Evolutionary conservation across 2,329 filamentous ascomycete species (phyloP).

Genomic region (Alternaria panax): DNA sequence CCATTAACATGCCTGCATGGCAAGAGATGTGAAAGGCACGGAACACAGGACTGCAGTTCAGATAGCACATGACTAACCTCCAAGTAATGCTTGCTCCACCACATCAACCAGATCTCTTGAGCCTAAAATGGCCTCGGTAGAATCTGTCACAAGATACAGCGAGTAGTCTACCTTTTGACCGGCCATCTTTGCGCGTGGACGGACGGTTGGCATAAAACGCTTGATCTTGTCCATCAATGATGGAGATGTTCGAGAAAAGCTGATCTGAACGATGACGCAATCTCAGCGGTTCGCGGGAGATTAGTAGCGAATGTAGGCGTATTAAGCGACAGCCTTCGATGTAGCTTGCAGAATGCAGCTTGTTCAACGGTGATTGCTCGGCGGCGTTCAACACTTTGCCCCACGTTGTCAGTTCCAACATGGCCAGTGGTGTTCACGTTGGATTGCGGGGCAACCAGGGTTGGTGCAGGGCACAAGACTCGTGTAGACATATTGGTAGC

Average conservation of each 20-base stretch:
- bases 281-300: conserved; percentile 2
- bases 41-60: background rate
- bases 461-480: background rate
- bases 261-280: conserved; percentile 8
- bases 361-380: background rate
- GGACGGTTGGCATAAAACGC: conserved; percentile 1
- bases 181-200: conserved; percentile 36
- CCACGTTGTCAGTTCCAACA: background rate
- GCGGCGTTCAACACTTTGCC: background rate
- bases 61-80: conserved; percentile 60
- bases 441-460: conserved; percentile 1
- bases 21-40: background rate
- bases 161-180: conserved; percentile 70
- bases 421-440: background rate
- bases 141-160: conserved; percentile 92
- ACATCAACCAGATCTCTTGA: conserved; percentile 72
- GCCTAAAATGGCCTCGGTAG: conserved; percentile 83
- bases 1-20: background rate
- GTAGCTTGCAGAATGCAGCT: background rate
- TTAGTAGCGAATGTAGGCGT: background rate
- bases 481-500: background rate
- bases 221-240: background rate
- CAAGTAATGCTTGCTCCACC: conserved; percentile 76
- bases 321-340: background rate
- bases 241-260: background rate